Evolutionary conservation across 805 yeast species (phyloP), one percentile per base, ranked within the genome.

Genomic region (Metschnikowia continentalis): DNA sequence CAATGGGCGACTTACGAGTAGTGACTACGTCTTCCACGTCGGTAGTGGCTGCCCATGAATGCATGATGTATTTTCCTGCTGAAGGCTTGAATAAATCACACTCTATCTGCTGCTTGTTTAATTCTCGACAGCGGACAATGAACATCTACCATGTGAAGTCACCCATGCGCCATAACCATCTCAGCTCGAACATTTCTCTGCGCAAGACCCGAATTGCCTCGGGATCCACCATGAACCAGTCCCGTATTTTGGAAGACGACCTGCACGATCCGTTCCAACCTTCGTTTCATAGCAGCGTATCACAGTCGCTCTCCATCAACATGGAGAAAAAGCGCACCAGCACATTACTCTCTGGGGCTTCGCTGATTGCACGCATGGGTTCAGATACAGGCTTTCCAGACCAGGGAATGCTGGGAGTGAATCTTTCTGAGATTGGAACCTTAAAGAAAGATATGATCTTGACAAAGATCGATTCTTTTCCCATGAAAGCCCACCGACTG

Each of bases 1-100:
- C 96, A 0, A 69, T 86, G 53, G 79, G 81, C 2, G 94, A 88
- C 3, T 75, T 88, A 50, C 90, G 96, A 2, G 70, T 81, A 4
- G 78, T 90, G 4, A 81, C 83, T 0, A 82, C 92, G 0, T 81
- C 90, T 0, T 82, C 90, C 1, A 83, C 86, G 0, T 79, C 89
- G 0, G 78, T 82, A 2, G 79, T 88, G 30, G 75, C 87, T 0
- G 65, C 79, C 2, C 69, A 72, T 44, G 94, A 87, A 60, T 77
- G 75, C 47, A 62, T 87, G 32, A 61, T 84, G 23, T 66, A 72
- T 36, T 84, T 83, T 59, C 90, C 90, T 0, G 51, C 56, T 5
- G 50, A 61, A 3, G 65, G 76, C 13, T 53, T 67, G 35, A 68
- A 67, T 50, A 69, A 66, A 13, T 48, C 61, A 4, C 68, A 71